Evolutionary conservation across 768 basidiomycete genomes (phyloP).

Genomic region (Panellus pusillus): DNA sequence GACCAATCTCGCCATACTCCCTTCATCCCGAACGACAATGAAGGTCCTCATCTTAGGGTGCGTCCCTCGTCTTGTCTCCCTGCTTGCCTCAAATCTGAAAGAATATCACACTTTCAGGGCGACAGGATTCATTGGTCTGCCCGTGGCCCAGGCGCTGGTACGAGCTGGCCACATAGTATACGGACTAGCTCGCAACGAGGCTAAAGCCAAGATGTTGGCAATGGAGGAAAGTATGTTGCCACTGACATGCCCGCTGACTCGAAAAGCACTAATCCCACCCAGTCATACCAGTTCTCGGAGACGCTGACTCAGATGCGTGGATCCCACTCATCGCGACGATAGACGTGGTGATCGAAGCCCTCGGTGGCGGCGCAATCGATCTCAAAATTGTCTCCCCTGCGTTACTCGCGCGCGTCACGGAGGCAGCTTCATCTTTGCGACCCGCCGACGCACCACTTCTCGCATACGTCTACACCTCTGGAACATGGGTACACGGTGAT

Average conservation of each 20-base stretch:
- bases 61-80: not conserved
- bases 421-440: slow-evolving; percentile 27
- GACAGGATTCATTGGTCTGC: slow-evolving; percentile 45
- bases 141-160: slow-evolving; percentile 43
- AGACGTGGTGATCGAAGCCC: slow-evolving; percentile 36
- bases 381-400: slow-evolving; percentile 7
- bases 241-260: not conserved
- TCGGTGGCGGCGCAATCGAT: slow-evolving; percentile 26
- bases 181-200: slow-evolving; percentile 40
- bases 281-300: slow-evolving; percentile 40
- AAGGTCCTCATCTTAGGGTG: slow-evolving; percentile 30
- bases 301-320: slow-evolving; percentile 26
- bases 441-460: slow-evolving; percentile 36
- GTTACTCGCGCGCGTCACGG: slow-evolving; percentile 26
- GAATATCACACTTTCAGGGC: slow-evolving; percentile 30
- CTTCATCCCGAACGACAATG: slow-evolving; percentile 14
- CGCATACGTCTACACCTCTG: slow-evolving; percentile 46
- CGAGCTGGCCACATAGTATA: slow-evolving; percentile 49
- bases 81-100: not conserved
- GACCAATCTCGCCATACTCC: no score
- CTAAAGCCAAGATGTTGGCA: slow-evolving; percentile 33
- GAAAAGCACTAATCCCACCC: not conserved
- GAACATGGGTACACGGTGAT: slow-evolving; percentile 46
- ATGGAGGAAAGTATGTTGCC: slow-evolving; percentile 39
- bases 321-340: slow-evolving; percentile 27